Evolutionary conservation across 2,329 filamentous ascomycete genomes (phyloP).

Genomic region (Penicillium sp.): DNA sequence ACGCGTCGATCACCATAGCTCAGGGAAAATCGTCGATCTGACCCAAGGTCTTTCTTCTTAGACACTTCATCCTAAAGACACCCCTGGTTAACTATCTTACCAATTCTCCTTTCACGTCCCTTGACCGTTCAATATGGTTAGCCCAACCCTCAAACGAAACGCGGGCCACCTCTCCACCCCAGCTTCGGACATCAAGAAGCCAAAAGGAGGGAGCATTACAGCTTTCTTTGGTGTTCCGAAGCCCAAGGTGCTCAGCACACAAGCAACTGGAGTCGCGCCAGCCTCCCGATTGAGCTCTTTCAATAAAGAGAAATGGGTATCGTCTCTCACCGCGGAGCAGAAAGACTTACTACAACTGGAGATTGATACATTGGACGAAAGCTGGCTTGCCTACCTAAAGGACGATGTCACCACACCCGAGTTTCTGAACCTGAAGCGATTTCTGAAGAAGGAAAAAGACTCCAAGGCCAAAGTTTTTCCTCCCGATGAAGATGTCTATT

Average conservation of each 20-base stretch:
- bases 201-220: constrained; percentile 74
- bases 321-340: constrained; percentile 75
- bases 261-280: constrained; percentile 13
- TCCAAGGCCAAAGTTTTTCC: constrained; percentile 81
- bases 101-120: background rate
- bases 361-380: constrained; percentile 87
- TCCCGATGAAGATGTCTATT: constrained; percentile 85
- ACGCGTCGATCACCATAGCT: constrained; percentile 13
- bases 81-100: background rate
- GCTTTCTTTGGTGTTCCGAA: constrained; percentile 83
- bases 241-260: constrained; percentile 35
- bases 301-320: constrained; percentile 89
- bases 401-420: constrained; percentile 77
- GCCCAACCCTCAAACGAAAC: constrained; percentile 63
- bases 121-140: constrained; percentile 27
- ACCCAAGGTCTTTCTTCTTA: background rate
- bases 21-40: background rate
- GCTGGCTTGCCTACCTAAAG: constrained; percentile 86
- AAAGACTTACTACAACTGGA: constrained; percentile 80
- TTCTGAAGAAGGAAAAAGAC: constrained; percentile 75
- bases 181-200: constrained; percentile 64
- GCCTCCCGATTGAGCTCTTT: constrained; percentile 57
- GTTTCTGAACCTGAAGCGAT: constrained; percentile 85
- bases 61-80: background rate
- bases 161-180: constrained; percentile 47